These are phyloP conservation scores for Bruguiera parviflora DNA, from an alignment of 345 rosid genomes.

Conservation along the genomic window DNA sequence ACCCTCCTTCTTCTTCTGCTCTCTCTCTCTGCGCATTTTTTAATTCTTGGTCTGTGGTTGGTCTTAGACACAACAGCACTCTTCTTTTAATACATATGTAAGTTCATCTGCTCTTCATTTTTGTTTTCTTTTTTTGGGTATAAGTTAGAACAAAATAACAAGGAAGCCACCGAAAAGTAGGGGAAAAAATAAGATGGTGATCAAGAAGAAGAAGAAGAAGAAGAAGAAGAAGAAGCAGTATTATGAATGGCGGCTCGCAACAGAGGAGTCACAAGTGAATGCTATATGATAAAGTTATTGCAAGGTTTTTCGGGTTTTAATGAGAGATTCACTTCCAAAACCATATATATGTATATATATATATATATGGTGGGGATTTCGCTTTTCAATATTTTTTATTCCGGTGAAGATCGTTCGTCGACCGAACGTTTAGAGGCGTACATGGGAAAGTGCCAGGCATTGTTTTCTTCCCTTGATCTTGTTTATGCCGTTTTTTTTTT, in stretches of 20 bases:
- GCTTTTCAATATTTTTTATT: neutral
- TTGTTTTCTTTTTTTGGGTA: neutral
- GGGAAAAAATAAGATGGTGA: no score
- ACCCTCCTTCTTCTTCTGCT: neutral
- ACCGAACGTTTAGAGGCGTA: conserved; percentile 37
- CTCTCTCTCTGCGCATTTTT: neutral
- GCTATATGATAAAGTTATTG: no score
- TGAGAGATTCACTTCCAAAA: no score
- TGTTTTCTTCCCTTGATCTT: conserved; percentile 4
- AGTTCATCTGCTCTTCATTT: neutral
- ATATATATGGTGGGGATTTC: neutral
- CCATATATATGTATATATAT: no score
- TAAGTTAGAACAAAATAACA: no score
- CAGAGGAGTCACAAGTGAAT: no score
- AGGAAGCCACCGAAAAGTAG: no score
- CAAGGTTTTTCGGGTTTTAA: no score
- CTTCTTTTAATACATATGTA: neutral
- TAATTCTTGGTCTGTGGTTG: neutral
- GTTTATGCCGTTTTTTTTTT: neutral
- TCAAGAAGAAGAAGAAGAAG: no score
- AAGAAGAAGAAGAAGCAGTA: no score
- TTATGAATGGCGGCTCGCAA: no score
- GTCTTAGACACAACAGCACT: neutral
- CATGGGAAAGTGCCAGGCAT: conserved; percentile 64
- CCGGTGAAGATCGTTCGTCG: conserved; percentile 12